phyloP scores from a whole-genome alignment of 768 basidiomycete species.

The Lenzites betulinus region DNA sequence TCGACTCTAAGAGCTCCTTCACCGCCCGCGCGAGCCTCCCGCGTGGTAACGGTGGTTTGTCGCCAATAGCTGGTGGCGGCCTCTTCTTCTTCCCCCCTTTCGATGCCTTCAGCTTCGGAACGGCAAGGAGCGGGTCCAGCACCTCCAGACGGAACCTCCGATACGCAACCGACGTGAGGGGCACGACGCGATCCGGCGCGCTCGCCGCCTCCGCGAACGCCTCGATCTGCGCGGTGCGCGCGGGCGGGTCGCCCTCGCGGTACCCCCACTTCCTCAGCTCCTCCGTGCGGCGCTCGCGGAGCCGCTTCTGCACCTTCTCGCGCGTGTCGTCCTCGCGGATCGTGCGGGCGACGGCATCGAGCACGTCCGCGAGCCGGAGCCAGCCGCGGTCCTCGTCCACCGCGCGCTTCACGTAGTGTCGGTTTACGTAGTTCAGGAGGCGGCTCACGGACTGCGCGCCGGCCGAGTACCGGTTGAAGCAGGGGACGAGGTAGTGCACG shows the following conservation, averaged over 20 bases:
- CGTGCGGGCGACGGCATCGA: constrained; percentile 59
- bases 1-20: constrained; percentile 61
- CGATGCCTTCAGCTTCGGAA: constrained; percentile 59
- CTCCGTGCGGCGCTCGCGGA: constrained; percentile 59
- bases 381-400: constrained; percentile 80
- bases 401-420: constrained; percentile 75
- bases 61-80: constrained; percentile 42
- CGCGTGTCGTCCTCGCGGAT: constrained; percentile 54
- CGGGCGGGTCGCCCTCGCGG: constrained; percentile 49
- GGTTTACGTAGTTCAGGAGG: constrained; percentile 71
- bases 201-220: constrained; percentile 77
- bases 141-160: constrained; percentile 74
- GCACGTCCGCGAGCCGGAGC: constrained; percentile 66
- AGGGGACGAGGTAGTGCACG: constrained; percentile 69
- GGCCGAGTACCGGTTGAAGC: constrained; percentile 68
- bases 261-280: constrained; percentile 78
- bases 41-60: constrained; percentile 51
- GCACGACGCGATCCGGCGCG: constrained; percentile 62
- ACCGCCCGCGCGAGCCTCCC: constrained; percentile 70
- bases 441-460: constrained; percentile 71
- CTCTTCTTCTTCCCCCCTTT: constrained; percentile 54
- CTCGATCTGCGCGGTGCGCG: constrained; percentile 58
- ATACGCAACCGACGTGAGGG: constrained; percentile 62
- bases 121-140: constrained; percentile 65
- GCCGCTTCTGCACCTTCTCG: constrained; percentile 56